Base-by-base conservation (phyloP, 208 protist genomes). In the Porcisia deanei region DNA sequence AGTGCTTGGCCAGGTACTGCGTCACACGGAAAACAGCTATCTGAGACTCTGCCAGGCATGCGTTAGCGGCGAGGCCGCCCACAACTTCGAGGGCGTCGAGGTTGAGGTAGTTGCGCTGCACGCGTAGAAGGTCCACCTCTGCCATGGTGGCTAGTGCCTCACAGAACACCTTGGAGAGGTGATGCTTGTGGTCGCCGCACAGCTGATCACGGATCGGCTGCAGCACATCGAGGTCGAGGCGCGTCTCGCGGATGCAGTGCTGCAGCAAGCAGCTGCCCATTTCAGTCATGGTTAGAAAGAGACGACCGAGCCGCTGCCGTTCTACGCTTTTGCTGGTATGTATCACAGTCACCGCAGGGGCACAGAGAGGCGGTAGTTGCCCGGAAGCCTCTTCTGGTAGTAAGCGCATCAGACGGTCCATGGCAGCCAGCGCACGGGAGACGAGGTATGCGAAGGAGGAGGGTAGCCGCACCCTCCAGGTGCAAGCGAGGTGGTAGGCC, bases 51-150 rank as follows among this genome's bases (percentile, higher is more conserved):
- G 86, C 84, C 39, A 86, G 77, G n/a, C 74, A 82, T 3, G 83
- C 54, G 47, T 75, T 73, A 8, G 77, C 68, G 34, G 79, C 78
- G 53, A 95, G 73, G 22, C 85, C 85, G 58, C 85, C 80, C 10
- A 87, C 74, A 5, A 93, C 79, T 73, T 95, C 91, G 6, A 95
- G 68, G n/a, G 90, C 85, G 74, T 95, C 91, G 54, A 93, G 47
- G 57, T 91, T 66, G 39, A 92, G 84, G 43, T 93, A 82, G n/a
- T 64, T 73, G 43, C 58, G 52, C 76, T 85, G 84, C 57, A 79
- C 67, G 66, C 75, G 77, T 20, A 71, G 63, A 34, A 75, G 53
- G 78, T 65, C 71, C 18, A 85, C 75, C 71, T 84, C 75, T 3
- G 75, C 76, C 34, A 80, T 74, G 0, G 71, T 64, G 3, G 81